Evolutionary conservation across 768 basidiomycete genomes (phyloP).

Genomic region (Cyathus striatus): DNA sequence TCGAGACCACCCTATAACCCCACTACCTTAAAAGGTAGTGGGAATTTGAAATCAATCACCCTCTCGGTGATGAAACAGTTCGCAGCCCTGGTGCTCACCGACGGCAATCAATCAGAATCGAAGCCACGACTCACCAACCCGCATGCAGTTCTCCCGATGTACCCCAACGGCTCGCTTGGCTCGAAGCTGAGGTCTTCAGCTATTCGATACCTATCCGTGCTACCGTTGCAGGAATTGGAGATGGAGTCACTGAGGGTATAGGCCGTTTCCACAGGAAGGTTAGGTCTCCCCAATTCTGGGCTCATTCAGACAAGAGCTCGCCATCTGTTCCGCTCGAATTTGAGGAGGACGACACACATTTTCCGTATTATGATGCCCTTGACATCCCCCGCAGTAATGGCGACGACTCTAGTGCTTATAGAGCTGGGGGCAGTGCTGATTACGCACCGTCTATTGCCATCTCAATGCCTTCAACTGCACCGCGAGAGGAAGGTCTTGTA

Average conservation of each 20-base stretch:
- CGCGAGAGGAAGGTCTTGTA: constrained; percentile 27
- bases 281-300: neutral
- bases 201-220: constrained; percentile 2
- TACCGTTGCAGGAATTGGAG: constrained; percentile 2
- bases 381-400: neutral
- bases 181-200: constrained; percentile 1
- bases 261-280: neutral
- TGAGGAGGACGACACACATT: constrained; percentile 2
- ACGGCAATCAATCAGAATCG: too few relatives aligned
- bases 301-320: neutral
- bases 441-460: constrained; percentile 26
- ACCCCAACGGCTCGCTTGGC: constrained; percentile 57
- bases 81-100: too few relatives aligned
- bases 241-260: constrained; percentile 2
- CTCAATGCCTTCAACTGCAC: constrained; percentile 25
- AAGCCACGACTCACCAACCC: too few relatives aligned
- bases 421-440: constrained; percentile 19
- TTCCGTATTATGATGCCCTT: neutral
- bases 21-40: too few relatives aligned
- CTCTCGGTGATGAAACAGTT: too few relatives aligned
- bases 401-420: neutral
- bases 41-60: too few relatives aligned
- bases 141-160: constrained; percentile 63
- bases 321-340: constrained; percentile 2
- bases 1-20: too few relatives aligned